These are phyloP conservation scores for Pulveroboletus sp. DNA, from an alignment of 768 basidiomycete genomes.

Conservation along the genomic window DNA sequence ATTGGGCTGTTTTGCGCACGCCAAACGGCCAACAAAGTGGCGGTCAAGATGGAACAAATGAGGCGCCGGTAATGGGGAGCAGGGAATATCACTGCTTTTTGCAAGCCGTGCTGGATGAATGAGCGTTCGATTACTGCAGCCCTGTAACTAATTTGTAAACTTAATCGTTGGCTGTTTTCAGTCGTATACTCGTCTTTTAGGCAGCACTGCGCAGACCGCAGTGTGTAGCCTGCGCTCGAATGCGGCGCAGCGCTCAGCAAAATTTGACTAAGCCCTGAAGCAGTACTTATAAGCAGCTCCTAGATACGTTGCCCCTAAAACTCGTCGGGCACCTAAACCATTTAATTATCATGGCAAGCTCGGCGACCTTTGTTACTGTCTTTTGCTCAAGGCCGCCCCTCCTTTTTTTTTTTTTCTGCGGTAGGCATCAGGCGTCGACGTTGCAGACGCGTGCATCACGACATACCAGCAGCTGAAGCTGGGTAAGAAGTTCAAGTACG, in stretches of 20 bases:
- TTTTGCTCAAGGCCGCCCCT: background rate
- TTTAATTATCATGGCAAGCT: conserved; percentile 23
- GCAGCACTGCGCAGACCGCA: background rate
- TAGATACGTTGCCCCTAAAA: conserved; percentile 10
- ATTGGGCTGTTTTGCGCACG: conserved; percentile 28
- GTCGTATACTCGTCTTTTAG: background rate
- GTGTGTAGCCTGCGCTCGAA: background rate
- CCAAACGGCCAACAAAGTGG: conserved; percentile 27
- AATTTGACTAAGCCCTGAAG: background rate
- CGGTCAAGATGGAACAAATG: conserved; percentile 24
- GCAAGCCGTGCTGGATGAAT: background rate
- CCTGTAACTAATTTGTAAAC: conserved; percentile 5
- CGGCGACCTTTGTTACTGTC: background rate
- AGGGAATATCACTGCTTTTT: background rate
- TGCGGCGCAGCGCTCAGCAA: conserved; percentile 8
- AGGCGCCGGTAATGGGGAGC: conserved; percentile 5
- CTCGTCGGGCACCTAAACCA: background rate
- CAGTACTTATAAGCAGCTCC: conserved; percentile 10
- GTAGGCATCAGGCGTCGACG: conserved; percentile 38
- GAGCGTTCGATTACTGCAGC: background rate
- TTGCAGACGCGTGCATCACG: conserved; percentile 48
- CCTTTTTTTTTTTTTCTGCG: too few relatives aligned
- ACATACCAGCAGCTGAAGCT: conserved; percentile 22
- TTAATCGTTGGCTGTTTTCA: background rate
- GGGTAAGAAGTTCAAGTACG: conserved; percentile 65